Base-by-base conservation (phyloP, 148 eudicot species). In the Chenopodium formosanum region DNA sequence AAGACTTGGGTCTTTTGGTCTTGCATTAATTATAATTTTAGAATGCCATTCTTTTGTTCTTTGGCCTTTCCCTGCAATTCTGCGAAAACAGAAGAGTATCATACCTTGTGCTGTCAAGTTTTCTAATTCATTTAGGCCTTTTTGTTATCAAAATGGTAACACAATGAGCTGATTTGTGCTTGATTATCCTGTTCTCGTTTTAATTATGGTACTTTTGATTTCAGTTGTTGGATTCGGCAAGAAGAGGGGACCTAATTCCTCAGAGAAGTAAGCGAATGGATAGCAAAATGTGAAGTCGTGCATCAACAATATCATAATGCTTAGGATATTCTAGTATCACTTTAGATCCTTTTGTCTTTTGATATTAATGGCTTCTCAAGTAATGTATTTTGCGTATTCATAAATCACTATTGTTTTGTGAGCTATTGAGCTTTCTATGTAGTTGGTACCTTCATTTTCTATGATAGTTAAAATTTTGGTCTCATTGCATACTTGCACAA, bases 171-270 rank as follows among this genome's bases (percentile, higher is more conserved):
- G 1, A 44, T 22, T 4, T 32, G 50, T 25, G 40, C 53, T 46
- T 44, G 53, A 48, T 74, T 74, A 52, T 40, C 22, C 4, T n/a
- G 22, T 47, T 47, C 32, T 74, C 9, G 9, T 74, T 23, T 48
- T 75, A n/a, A 50, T 52, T 1, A 14, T 27, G 63, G 10, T 75
- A 32, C 78, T 46, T 77, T 19, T 60, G 63, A 12, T 74, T 82
- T 84, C 91, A 91, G 93, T 91, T 86, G 91, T 88, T 84, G 91
- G 91, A 68, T 91, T 91, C 53, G 91, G 93, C 29, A 91, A 91
- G 93, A 91, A 91, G 93, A 89, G 91, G 73, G 93, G 93, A 7
- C 93, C 93, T 25, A 91, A 91, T 84, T 91, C 93, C 73, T 91
- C 93, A 4, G 91, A 91, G 91, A 89, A 91, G 90, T 90, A 89